Evolutionary conservation across 257 asterid genomes (phyloP).

Genomic region (Henckelia pumila): DNA sequence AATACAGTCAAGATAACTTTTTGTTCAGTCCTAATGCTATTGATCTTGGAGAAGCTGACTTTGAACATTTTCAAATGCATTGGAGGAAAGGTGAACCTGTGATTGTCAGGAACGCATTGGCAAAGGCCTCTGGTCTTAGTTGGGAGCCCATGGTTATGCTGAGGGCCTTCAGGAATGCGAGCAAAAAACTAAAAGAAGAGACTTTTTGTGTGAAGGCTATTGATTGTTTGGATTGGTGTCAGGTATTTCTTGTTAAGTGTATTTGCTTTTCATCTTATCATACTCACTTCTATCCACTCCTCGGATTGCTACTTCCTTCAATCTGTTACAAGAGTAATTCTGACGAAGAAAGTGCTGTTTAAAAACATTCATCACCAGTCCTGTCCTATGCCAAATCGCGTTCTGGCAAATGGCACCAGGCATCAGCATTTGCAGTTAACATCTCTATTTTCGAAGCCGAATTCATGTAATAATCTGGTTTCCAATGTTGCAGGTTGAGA

Average conservation of each 20-base stretch:
- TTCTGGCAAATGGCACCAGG: neutral
- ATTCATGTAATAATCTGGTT: neutral
- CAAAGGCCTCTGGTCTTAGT: conserved; percentile 68
- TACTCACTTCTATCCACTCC: neutral
- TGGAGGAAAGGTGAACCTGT: conserved; percentile 91
- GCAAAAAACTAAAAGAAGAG: conserved; percentile 49
- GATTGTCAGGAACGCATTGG: conserved; percentile 51
- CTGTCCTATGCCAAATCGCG: neutral
- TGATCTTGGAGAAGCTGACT: conserved; percentile 40
- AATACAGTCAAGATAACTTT: conserved; percentile 46
- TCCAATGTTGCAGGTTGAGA: conserved; percentile 55
- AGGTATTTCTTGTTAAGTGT: conserved; percentile 46
- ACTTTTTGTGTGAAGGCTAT: conserved; percentile 58
- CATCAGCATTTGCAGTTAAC: neutral
- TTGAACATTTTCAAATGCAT: conserved; percentile 72
- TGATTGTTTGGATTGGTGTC: conserved; percentile 83
- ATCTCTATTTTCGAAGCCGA: neutral
- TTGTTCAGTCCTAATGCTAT: conserved; percentile 67
- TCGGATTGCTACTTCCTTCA: no score
- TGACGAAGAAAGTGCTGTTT: neutral
- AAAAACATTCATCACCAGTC: neutral
- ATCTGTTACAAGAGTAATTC: neutral
- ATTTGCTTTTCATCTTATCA: neutral
- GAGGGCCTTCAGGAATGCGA: conserved; percentile 74
- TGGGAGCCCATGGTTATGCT: conserved; percentile 93